Conservation (phyloP, 116 monocot genomes). For the Trichopus zeylanicus region DNA sequence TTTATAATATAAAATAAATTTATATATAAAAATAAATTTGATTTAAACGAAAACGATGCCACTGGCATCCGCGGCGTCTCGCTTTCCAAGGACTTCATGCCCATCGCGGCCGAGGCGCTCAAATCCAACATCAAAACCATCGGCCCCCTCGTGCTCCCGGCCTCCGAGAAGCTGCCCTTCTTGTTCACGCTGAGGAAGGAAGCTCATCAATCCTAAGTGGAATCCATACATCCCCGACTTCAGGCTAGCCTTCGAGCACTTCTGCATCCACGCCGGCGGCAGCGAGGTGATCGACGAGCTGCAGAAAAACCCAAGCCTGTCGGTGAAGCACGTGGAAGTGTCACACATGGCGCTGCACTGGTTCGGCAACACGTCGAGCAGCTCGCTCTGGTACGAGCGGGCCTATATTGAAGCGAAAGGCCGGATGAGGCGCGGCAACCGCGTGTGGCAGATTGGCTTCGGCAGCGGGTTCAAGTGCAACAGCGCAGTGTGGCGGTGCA, state of each 20-base stretch:
- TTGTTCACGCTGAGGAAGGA: conserved; percentile 28
- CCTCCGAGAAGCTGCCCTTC: conserved; percentile 20
- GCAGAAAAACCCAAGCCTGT: conserved; percentile 20
- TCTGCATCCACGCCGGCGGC: conserved; percentile 48
- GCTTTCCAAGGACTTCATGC: background rate
- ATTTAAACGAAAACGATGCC: conserved; percentile 42
- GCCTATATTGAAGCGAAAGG: too few relatives aligned
- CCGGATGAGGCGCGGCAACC: too few relatives aligned
- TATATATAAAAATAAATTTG: too few relatives aligned
- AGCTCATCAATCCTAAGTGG: conserved; percentile 1
- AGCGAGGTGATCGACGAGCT: conserved; percentile 37
- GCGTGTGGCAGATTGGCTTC: too few relatives aligned
- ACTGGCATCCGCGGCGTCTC: background rate
- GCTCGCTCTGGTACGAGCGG: too few relatives aligned
- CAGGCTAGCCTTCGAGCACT: conserved; percentile 56
- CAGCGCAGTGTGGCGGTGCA: conserved; percentile 7
- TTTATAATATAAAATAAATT: too few relatives aligned
- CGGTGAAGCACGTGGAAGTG: conserved; percentile 25
- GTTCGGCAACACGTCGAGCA: conserved; percentile 79
- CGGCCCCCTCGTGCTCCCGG: conserved; percentile 12
- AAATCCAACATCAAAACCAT: conserved; percentile 18
- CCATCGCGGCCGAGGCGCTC: background rate
- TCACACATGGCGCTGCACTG: conserved; percentile 43
- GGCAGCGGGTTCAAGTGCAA: conserved; percentile 12
- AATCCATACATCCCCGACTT: conserved; percentile 36